A percentile compares a stretch with the other conserved stretches of the same genome.
phyloP scores from a whole-genome alignment of 2,329 filamentous ascomycete species.

The Orbilia ellipsospora region DNA sequence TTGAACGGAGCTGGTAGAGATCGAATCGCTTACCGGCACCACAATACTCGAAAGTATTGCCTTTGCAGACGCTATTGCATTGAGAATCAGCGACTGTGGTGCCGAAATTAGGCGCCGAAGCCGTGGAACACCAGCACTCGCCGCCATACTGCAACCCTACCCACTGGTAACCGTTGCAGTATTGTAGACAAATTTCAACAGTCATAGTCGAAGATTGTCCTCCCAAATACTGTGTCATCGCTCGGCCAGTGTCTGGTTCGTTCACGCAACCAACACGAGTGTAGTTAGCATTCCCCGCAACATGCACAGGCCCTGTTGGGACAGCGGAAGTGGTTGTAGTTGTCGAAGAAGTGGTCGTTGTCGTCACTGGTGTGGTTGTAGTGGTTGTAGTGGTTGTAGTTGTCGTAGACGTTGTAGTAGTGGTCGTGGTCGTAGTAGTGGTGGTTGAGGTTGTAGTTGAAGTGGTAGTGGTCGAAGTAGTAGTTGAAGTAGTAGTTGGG shows the following conservation, averaged over 20 bases:
- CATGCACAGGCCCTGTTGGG: slow-evolving; percentile 57
- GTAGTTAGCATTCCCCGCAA: slow-evolving; percentile 59
- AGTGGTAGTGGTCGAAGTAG: slow-evolving; percentile 13
- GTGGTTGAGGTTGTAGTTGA: slow-evolving; percentile 31
- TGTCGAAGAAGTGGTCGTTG: slow-evolving; percentile 38
- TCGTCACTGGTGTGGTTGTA: slow-evolving; percentile 19
- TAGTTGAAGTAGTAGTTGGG: slow-evolving; percentile 12
- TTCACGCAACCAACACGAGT: slow-evolving; percentile 57
- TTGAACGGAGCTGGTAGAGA: slow-evolving; percentile 34
- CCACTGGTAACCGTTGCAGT: slow-evolving; percentile 29
- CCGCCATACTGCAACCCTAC: slow-evolving; percentile 56
- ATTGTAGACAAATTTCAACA: slow-evolving; percentile 50
- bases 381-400: slow-evolving; percentile 5
- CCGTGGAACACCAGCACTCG: slow-evolving; percentile 45
- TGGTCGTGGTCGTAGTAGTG: slow-evolving; percentile 27
- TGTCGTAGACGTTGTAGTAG: slow-evolving; percentile 8
- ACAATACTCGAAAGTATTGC: slow-evolving; percentile 51
- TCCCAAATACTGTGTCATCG: slow-evolving; percentile 39
- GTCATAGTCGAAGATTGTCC: slow-evolving; percentile 47
- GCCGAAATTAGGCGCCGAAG: slow-evolving; percentile 21
- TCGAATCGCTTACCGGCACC: slow-evolving; percentile 46
- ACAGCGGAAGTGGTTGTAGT: slow-evolving; percentile 50
- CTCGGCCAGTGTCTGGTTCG: slow-evolving; percentile 38
- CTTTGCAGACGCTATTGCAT: slow-evolving; percentile 36
- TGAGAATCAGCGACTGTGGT: slow-evolving; percentile 13